Conservation (phyloP, 345 rosid genomes). For the Reutealis trisperma region DNA sequence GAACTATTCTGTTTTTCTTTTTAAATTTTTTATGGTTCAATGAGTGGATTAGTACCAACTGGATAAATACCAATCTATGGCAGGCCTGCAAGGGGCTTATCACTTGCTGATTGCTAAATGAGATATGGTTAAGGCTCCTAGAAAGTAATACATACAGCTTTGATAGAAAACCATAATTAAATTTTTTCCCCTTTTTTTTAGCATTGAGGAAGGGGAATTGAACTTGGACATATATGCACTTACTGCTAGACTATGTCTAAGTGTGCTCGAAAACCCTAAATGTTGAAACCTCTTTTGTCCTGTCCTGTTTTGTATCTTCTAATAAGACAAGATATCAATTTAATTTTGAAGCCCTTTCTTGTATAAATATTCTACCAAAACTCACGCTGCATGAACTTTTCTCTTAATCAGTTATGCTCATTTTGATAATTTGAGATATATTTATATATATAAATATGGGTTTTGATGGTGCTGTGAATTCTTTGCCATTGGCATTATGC, state of each 20-base stretch:
- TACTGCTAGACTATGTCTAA: no score
- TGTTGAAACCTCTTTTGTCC: background rate
- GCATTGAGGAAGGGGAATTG: no score
- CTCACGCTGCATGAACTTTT: background rate
- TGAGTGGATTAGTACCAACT: no score
- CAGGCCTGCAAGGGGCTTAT: background rate
- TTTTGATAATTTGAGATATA: background rate
- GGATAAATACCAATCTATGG: no score
- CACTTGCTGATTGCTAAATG: background rate
- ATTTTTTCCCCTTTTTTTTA: background rate
- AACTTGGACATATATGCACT: no score
- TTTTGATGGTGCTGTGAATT: background rate
- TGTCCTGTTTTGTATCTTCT: background rate
- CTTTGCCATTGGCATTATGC: background rate
- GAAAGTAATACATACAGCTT: background rate
- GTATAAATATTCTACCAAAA: background rate
- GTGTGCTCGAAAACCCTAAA: no score
- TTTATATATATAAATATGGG: background rate
- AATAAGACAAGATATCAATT: background rate
- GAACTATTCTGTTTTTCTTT: background rate
- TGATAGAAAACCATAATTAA: background rate
- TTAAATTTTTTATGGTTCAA: no score
- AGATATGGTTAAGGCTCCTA: background rate
- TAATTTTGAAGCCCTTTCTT: background rate
- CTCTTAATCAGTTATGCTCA: background rate